Evolutionary conservation across 2,329 filamentous ascomycete genomes (phyloP).

Genomic region (Diaporthe velutina): DNA sequence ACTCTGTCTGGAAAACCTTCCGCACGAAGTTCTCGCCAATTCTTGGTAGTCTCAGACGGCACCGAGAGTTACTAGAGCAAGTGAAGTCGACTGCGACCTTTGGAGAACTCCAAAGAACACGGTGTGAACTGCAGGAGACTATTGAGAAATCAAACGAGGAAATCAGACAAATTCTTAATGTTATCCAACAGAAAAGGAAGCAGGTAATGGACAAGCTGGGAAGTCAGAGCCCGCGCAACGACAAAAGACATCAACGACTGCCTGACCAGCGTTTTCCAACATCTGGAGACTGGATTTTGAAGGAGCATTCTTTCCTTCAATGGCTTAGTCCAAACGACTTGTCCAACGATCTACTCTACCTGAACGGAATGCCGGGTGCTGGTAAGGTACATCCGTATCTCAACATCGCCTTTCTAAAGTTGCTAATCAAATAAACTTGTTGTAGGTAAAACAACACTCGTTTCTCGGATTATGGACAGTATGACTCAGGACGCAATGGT

Average conservation of each 20-base stretch:
- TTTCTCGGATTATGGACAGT: neutral
- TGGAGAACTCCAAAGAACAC: neutral
- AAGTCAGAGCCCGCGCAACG: neutral
- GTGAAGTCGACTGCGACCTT: neutral
- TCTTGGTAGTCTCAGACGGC: neutral
- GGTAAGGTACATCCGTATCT: neutral
- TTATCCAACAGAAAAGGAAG: neutral
- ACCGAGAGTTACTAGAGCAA: neutral
- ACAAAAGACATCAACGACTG: neutral
- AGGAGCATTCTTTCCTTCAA: neutral
- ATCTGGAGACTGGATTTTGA: neutral
- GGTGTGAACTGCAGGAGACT: neutral
- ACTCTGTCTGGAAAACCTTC: neutral
- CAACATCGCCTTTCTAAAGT: neutral
- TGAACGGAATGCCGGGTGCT: neutral
- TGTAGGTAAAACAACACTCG: neutral
- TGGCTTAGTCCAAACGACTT: neutral
- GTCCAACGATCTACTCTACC: neutral
- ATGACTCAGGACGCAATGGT: neutral
- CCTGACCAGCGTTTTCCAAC: neutral
- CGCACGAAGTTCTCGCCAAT: neutral
- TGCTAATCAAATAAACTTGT: neutral
- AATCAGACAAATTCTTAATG: neutral
- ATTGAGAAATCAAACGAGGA: neutral
- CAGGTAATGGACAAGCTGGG: neutral